Percentiles rank a stretch among this genome's conserved stretches.
Evolutionary conservation across 805 yeast genomes (phyloP).

Genomic region (Saccharomycopsis guyanensis): DNA sequence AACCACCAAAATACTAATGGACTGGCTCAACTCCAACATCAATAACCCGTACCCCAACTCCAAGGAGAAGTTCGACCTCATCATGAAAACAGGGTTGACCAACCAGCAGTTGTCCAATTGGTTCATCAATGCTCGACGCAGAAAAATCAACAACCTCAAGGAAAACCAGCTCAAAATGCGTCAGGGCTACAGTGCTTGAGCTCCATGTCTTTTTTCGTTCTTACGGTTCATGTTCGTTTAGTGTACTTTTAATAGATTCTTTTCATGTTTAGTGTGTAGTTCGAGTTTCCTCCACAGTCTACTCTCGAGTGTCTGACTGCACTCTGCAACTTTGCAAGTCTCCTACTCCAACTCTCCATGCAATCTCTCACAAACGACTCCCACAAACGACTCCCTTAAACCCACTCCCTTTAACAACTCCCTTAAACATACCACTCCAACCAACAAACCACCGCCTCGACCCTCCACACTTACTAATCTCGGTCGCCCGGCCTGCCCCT

Average conservation of each 20-base stretch:
- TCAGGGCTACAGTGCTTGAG: not conserved
- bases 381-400: too few relatives aligned
- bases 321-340: too few relatives aligned
- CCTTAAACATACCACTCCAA: too few relatives aligned
- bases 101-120: conserved; percentile 78
- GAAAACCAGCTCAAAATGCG: conserved; percentile 22
- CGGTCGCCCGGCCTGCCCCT: too few relatives aligned
- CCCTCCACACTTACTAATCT: too few relatives aligned
- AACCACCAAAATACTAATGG: conserved; percentile 62
- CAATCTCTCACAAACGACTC: too few relatives aligned
- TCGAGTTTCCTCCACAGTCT: too few relatives aligned
- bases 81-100: conserved; percentile 67
- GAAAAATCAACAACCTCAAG: conserved; percentile 48
- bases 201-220: not conserved
- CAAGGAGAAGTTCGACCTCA: conserved; percentile 62
- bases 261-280: not conserved
- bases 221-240: not conserved
- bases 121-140: conserved; percentile 81
- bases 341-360: too few relatives aligned
- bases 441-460: too few relatives aligned
- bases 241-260: not conserved
- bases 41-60: conserved; percentile 77
- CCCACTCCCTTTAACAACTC: too few relatives aligned
- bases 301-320: too few relatives aligned
- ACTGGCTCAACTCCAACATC: conserved; percentile 63